phyloP scores from a whole-genome alignment of 257 asterid genomes.

The Nicotiana obtusifolia region DNA sequence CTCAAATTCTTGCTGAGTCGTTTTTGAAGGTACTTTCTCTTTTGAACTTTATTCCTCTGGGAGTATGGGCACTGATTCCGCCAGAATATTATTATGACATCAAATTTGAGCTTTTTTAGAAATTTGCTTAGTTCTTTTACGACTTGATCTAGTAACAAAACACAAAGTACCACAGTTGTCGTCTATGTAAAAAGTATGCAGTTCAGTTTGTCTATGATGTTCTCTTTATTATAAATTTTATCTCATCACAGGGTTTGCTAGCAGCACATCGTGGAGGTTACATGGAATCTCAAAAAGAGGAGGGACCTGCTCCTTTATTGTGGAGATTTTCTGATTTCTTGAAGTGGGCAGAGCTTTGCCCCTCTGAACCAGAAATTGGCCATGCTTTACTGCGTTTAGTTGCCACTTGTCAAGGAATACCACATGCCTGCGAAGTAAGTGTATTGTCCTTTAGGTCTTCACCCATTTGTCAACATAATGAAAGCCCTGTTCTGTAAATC shows the following conservation, averaged over 20 bases:
- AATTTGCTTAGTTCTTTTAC: background rate
- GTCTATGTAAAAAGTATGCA: background rate
- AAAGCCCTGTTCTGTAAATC: background rate
- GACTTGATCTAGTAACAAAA: background rate
- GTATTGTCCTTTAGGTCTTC: background rate
- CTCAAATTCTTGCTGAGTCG: conserved; percentile 97
- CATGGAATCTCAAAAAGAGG: conserved; percentile 97
- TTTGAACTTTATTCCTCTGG: background rate
- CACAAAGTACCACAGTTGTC: background rate
- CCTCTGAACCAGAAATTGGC: conserved; percentile 91
- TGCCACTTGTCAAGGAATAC: conserved; percentile 96
- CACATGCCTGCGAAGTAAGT: conserved; percentile 96
- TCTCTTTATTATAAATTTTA: conserved; percentile 1
- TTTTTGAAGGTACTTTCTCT: conserved; percentile 63
- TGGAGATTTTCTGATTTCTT: conserved; percentile 98
- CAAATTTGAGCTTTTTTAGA: background rate
- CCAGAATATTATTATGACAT: background rate
- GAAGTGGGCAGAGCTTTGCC: conserved; percentile 99
- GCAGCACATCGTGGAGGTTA: conserved; percentile 99
- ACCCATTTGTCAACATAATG: background rate
- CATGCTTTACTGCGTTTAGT: conserved; percentile 95
- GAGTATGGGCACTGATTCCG: background rate
- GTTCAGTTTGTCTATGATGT: background rate
- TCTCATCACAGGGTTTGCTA: conserved; percentile 66
- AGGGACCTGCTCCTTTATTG: conserved; percentile 96